A percentile compares a stretch with the other conserved stretches of the same genome.
Evolutionary conservation across 1,284 basidiomycete genomes (phyloP).

Genomic region (Apiotrichum laibachii): DNA sequence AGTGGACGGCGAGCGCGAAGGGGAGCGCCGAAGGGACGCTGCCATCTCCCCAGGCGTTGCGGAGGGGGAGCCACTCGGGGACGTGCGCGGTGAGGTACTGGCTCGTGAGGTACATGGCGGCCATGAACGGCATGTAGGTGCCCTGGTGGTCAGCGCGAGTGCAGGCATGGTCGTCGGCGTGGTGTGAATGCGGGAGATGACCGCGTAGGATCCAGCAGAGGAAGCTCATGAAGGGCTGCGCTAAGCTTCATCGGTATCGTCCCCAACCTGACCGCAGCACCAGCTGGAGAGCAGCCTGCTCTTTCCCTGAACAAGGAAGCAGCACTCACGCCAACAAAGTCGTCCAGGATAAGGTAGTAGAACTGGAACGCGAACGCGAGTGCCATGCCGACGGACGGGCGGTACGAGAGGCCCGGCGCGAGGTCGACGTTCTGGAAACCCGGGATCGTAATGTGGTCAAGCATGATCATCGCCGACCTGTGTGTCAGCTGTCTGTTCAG

Average conservation of each 20-base stretch:
- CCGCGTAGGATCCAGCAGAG: too few species aligned
- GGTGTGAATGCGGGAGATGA: too few species aligned
- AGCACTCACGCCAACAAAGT: conserved; percentile 68
- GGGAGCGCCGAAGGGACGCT: conserved; percentile 52
- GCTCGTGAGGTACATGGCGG: conserved; percentile 38
- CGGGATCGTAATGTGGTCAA: conserved; percentile 58
- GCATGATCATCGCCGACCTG: conserved; percentile 56
- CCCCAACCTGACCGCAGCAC: too few species aligned
- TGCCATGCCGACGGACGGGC: conserved; percentile 64
- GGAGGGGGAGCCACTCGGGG: conserved; percentile 55
- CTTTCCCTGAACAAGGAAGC: too few species aligned
- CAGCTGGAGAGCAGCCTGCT: too few species aligned
- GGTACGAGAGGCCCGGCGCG: conserved; percentile 62
- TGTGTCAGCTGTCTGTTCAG: neutral
- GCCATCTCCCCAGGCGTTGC: conserved; percentile 8
- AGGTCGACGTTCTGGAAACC: conserved; percentile 60
- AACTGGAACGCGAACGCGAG: conserved; percentile 59
- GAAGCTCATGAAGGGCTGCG: too few species aligned
- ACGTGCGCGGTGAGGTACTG: conserved; percentile 56
- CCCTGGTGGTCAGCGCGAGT: conserved; percentile 17
- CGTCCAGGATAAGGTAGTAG: conserved; percentile 76
- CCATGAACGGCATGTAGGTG: conserved; percentile 37
- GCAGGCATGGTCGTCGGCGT: too few species aligned
- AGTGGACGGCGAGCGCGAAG: conserved; percentile 55
- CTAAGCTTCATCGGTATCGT: too few species aligned